Conservation (phyloP, 1,284 basidiomycete genomes). For the Ustilago hordei region DNA sequence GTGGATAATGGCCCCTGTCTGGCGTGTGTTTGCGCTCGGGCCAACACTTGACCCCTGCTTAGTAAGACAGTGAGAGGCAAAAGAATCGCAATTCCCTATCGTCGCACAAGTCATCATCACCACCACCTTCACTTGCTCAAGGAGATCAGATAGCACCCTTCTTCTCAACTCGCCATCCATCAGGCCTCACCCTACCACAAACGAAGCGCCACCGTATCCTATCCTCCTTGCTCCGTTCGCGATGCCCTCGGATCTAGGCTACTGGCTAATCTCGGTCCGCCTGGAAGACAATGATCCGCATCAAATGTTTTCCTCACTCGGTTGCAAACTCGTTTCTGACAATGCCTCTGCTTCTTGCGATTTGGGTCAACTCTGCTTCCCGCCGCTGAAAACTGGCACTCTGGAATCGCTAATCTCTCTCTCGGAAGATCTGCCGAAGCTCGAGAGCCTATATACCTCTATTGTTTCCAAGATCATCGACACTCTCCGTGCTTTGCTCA, state of each 20-base stretch:
- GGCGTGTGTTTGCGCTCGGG: conserved; percentile 13
- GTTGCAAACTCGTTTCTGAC: conserved; percentile 68
- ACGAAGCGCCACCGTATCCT: too few species aligned
- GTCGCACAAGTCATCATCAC: conserved; percentile 11
- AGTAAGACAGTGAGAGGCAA: background rate
- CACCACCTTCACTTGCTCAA: background rate
- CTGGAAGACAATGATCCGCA: conserved; percentile 72
- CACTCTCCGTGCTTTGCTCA: conserved; percentile 88
- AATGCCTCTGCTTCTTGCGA: conserved; percentile 54
- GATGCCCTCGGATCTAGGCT: conserved; percentile 73
- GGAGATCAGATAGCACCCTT: background rate
- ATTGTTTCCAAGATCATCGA: conserved; percentile 94
- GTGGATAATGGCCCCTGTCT: conserved; percentile 16
- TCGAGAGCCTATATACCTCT: conserved; percentile 86
- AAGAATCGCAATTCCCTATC: background rate
- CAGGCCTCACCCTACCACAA: too few species aligned
- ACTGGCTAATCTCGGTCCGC: conserved; percentile 74
- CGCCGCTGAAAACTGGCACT: conserved; percentile 81
- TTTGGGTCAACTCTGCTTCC: conserved; percentile 61
- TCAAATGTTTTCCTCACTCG: conserved; percentile 71
- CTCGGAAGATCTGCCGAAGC: conserved; percentile 92
- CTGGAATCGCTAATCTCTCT: conserved; percentile 88
- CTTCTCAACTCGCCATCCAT: background rate
- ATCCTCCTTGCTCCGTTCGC: background rate
- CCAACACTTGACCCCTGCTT: background rate